Conservation (phyloP, 2,329 filamentous ascomycete species). For the Aspergillus pseudoglaucus region DNA sequence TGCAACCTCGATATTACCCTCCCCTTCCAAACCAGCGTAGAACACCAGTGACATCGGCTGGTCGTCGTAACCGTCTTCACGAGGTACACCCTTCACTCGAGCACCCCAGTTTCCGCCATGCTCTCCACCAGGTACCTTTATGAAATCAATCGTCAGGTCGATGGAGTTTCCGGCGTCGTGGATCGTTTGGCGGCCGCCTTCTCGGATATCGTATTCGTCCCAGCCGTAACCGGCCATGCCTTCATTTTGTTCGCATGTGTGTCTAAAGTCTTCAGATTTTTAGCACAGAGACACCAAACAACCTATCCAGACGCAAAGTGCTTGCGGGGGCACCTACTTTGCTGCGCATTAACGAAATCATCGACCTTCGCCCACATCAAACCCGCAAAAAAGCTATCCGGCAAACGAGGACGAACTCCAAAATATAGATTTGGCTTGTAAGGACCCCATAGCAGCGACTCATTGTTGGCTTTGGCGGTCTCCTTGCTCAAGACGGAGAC, state of each 20-base stretch:
- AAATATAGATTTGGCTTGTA: conserved; percentile 95
- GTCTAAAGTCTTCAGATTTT: conserved; percentile 64
- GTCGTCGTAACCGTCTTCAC: conserved; percentile 59
- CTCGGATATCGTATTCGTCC: conserved; percentile 91
- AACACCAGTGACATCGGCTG: conserved; percentile 74
- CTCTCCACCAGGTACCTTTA: conserved; percentile 80
- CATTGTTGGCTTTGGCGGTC: conserved; percentile 54
- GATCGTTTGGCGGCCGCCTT: conserved; percentile 80
- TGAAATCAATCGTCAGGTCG: conserved; percentile 86
- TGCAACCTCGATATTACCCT: conserved; percentile 58
- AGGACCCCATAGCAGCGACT: conserved; percentile 90
- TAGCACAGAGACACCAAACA: conserved; percentile 5
- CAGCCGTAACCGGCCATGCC: conserved; percentile 94
- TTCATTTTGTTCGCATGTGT: conserved; percentile 93
- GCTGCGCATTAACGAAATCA: conserved; percentile 65
- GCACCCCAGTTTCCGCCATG: conserved; percentile 91
- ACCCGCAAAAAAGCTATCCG: conserved; percentile 72
- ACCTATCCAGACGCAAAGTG: background rate
- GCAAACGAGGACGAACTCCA: conserved; percentile 73
- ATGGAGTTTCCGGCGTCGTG: conserved; percentile 83
- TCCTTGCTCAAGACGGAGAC: conserved; percentile 33
- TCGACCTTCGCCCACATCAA: conserved; percentile 88
- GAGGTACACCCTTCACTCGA: conserved; percentile 73
- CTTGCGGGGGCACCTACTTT: conserved; percentile 51
- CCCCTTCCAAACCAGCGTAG: conserved; percentile 73